Percentiles rank a stretch among this genome's conserved stretches.
Conservation (phyloP, 116 monocot genomes). For the Phalaenopsis hybrid region DNA sequence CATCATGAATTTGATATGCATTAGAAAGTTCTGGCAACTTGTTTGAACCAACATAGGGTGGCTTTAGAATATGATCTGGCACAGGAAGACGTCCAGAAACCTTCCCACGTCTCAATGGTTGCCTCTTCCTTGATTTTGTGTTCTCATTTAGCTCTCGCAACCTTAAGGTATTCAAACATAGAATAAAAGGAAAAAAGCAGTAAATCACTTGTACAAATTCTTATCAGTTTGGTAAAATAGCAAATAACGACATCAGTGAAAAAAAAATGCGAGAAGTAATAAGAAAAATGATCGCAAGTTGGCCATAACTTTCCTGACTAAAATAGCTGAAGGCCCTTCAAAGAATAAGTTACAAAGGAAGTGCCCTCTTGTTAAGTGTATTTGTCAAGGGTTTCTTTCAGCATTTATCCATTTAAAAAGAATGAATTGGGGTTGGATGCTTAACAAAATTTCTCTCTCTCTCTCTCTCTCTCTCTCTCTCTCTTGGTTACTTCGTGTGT, state of each 20-base stretch:
- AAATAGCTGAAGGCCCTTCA: background rate
- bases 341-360: conserved; percentile 1
- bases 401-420: background rate
- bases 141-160: conserved; percentile 44
- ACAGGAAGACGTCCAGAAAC: conserved; percentile 61
- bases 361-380: background rate
- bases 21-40: conserved; percentile 65
- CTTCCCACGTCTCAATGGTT: conserved; percentile 70
- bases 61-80: conserved; percentile 69
- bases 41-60: conserved; percentile 66
- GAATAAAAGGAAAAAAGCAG: background rate
- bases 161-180: conserved; percentile 19
- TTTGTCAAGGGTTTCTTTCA: background rate
- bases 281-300: background rate
- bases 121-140: conserved; percentile 51
- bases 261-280: no score
- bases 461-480: background rate
- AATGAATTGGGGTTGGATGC: background rate
- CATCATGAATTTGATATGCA: conserved; percentile 72
- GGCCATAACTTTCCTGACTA: background rate
- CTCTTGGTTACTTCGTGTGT: background rate
- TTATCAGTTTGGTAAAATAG: background rate
- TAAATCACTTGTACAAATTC: background rate
- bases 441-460: background rate
- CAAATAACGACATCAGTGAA: background rate